A percentile compares a stretch with the other conserved stretches of the same genome.
These are phyloP conservation scores for Pholiota adiposa DNA, from an alignment of 1,284 basidiomycete genomes.

Conservation along the genomic window DNA sequence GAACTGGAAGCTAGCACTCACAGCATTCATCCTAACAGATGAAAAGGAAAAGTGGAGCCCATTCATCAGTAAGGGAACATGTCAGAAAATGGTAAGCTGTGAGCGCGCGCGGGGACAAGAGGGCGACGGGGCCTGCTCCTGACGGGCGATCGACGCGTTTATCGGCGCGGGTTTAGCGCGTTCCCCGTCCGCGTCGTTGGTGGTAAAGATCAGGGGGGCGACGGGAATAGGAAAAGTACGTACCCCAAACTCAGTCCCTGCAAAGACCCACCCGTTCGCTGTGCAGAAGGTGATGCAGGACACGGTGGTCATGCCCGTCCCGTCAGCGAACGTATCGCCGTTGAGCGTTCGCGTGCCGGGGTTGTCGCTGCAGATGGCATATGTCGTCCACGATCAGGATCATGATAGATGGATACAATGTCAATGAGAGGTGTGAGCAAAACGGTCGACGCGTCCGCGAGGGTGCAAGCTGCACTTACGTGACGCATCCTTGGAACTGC, in stretches of 20 bases:
- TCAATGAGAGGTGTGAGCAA: too few species aligned
- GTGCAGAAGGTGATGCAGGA: conserved; percentile 66
- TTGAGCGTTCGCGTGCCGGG: conserved; percentile 49
- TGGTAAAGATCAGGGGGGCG: neutral
- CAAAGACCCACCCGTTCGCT: conserved; percentile 53
- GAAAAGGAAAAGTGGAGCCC: neutral
- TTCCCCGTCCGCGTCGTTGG: neutral
- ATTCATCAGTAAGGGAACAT: neutral
- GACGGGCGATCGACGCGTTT: neutral
- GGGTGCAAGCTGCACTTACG: too few species aligned
- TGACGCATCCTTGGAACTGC: conserved; percentile 67
- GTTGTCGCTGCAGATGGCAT: conserved; percentile 48
- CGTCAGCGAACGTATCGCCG: conserved; percentile 46
- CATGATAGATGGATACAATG: neutral
- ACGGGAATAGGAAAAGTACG: conserved; percentile 18
- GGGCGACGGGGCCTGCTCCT: too few species aligned
- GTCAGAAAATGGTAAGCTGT: neutral
- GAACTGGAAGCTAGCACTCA: conserved; percentile 35
- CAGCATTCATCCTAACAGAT: conserved; percentile 63
- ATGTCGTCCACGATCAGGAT: conserved; percentile 4
- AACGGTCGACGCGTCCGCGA: too few species aligned
- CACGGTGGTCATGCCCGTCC: conserved; percentile 64
- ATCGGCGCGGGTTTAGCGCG: neutral
- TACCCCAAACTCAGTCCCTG: conserved; percentile 61
- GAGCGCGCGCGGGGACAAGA: neutral